These are phyloP conservation scores for Ascosphaera apis DNA, from an alignment of 2,329 filamentous ascomycete genomes.

Conservation along the genomic window DNA sequence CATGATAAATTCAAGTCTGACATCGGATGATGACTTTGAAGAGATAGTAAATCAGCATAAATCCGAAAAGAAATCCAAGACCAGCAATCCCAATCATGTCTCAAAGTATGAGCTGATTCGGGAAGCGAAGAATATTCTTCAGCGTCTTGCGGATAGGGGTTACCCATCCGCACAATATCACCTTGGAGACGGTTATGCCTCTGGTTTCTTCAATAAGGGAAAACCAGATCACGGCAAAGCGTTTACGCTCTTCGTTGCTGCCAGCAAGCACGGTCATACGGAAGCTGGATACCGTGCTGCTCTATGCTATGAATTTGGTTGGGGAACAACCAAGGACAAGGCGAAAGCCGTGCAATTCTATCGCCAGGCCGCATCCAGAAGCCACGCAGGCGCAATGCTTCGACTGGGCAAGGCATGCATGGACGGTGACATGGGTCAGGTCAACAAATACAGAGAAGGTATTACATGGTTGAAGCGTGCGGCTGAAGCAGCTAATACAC, in stretches of 20 bases:
- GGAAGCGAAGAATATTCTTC: conserved; percentile 75
- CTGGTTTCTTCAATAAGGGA: conserved; percentile 83
- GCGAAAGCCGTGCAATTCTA: conserved; percentile 88
- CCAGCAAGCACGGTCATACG: conserved; percentile 89
- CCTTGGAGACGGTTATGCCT: conserved; percentile 79
- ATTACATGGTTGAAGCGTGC: conserved; percentile 93
- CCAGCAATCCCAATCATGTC: conserved; percentile 14
- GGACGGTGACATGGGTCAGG: conserved; percentile 62
- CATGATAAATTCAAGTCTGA: conserved; percentile 65
- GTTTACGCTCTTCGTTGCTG: conserved; percentile 77
- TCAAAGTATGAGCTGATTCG: conserved; percentile 46
- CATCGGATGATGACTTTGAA: conserved; percentile 20
- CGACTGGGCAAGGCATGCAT: conserved; percentile 79
- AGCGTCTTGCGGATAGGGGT: conserved; percentile 61
- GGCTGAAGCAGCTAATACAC: conserved; percentile 63
- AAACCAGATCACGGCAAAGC: conserved; percentile 80
- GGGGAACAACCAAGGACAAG: conserved; percentile 78
- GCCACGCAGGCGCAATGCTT: conserved; percentile 85
- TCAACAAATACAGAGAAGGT: conserved; percentile 69
- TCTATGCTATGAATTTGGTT: conserved; percentile 93
- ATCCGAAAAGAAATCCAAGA: conserved; percentile 8
- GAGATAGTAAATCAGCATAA: conserved; percentile 31
- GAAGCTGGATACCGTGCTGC: conserved; percentile 87
- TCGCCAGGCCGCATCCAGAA: conserved; percentile 71
- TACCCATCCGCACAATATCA: conserved; percentile 98